Evolutionary conservation across 2,329 filamentous ascomycete genomes (phyloP).

Genomic region (Nemania sp.): DNA sequence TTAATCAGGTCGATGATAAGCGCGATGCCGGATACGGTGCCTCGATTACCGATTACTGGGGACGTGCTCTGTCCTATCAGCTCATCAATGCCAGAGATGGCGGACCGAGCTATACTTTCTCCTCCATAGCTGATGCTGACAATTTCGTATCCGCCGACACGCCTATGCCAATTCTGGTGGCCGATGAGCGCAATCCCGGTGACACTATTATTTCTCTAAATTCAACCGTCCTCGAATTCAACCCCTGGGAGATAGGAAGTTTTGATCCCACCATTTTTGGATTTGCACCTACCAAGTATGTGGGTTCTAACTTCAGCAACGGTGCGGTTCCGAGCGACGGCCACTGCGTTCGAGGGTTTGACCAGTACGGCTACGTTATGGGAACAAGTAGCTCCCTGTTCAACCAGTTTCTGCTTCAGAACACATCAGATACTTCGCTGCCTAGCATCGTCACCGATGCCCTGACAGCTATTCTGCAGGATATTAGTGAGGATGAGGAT

Average conservation of each 20-base stretch:
- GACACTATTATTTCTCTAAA: conserved; percentile 74
- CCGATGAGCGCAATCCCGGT: conserved; percentile 74
- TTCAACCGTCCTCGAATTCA: conserved; percentile 81
- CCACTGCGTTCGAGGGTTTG: conserved; percentile 80
- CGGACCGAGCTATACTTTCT: conserved; percentile 78
- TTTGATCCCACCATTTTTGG: conserved; percentile 79
- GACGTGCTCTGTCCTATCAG: conserved; percentile 76
- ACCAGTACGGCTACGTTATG: conserved; percentile 86
- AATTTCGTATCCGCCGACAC: conserved; percentile 72
- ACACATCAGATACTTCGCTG: conserved; percentile 63
- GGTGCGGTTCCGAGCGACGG: conserved; percentile 68
- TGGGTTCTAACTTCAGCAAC: conserved; percentile 78
- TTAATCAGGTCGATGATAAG: conserved; percentile 70
- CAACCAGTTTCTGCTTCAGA: conserved; percentile 78
- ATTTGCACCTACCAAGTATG: conserved; percentile 76
- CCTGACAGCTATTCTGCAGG: conserved; percentile 63
- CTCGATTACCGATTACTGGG: conserved; percentile 80
- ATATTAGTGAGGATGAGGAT: conserved; percentile 69
- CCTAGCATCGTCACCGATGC: conserved; percentile 64
- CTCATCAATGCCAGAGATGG: conserved; percentile 75
- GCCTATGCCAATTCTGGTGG: conserved; percentile 80
- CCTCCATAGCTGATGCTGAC: conserved; percentile 73
- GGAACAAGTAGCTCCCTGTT: conserved; percentile 88
- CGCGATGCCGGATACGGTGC: conserved; percentile 71
- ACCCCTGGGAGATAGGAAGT: conserved; percentile 82